phyloP scores from a whole-genome alignment of 208 protist species.

The Trypanosoma platydactyli region DNA sequence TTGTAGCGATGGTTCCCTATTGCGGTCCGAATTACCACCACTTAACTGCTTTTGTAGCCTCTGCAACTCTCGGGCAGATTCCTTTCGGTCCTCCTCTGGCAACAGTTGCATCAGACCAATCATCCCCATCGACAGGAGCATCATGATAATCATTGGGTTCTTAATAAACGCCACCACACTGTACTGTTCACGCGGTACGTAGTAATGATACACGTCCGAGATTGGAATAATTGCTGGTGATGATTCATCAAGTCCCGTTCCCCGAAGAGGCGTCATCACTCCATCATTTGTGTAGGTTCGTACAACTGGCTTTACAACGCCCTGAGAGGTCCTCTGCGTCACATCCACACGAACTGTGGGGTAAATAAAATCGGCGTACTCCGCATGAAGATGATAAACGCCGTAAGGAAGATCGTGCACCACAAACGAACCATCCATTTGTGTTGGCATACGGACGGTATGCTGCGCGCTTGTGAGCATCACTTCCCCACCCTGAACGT shows the following conservation, averaged over 20 bases:
- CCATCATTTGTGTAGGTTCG: slow-evolving; percentile 70
- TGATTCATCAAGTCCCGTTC: slow-evolving; percentile 68
- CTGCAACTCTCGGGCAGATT: slow-evolving; percentile 65
- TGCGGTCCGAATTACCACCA: slow-evolving; percentile 24
- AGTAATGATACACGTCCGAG: slow-evolving; percentile 54
- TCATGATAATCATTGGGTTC: slow-evolving; percentile 85
- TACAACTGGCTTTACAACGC: slow-evolving; percentile 39
- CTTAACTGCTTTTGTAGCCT: slow-evolving; percentile 59
- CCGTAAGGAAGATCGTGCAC: slow-evolving; percentile 72
- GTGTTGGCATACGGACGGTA: slow-evolving; percentile 51
- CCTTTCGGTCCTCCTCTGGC: slow-evolving; percentile 75
- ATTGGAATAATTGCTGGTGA: slow-evolving; percentile 66
- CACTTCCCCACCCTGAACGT: slow-evolving; percentile 68
- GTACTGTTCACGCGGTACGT: slow-evolving; percentile 78
- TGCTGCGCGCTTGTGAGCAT: slow-evolving; percentile 52
- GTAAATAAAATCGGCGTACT: slow-evolving; percentile 82
- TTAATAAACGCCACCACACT: slow-evolving; percentile 55
- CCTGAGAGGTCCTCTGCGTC: slow-evolving; percentile 36
- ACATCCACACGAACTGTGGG: slow-evolving; percentile 75
- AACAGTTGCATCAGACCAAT: slow-evolving; percentile 76
- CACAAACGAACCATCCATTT: slow-evolving; percentile 73
- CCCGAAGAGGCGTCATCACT: slow-evolving; percentile 54
- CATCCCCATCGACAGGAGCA: slow-evolving; percentile 59
- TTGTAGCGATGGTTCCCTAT: neutral
- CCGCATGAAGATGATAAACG: slow-evolving; percentile 76